Base-by-base conservation (phyloP, 129 eudicot species). In the Flaveria brownii region DNA sequence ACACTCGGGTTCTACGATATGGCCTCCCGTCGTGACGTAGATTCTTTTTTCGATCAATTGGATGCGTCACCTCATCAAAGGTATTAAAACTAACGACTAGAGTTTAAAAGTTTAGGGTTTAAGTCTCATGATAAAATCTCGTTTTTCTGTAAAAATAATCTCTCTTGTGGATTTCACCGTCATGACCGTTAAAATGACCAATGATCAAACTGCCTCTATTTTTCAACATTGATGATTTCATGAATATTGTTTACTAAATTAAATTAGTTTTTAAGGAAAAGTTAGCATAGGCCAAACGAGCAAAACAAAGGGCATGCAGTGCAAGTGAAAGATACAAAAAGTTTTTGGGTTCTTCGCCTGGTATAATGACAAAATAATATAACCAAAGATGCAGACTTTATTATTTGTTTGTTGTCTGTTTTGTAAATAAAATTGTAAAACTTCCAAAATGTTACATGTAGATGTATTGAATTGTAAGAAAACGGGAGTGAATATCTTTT, bases 1-100 rank as follows among this genome's bases (percentile, higher is more conserved):
- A 91, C 87, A 0, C 75, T 91, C 8, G 97, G 97, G 1, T 80
- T 91, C 2, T 91, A 75, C 59, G 87, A 90, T 54, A 77, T 79
- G 67, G 73, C 89, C n/a, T 82, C 81, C 61, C 9, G 60, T 18
- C 64, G 65, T 33, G 88, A 78, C 47, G 85, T 88, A 28, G 75
- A 87, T 10, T 76, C 42, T 1, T 91, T 91, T 62, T 88, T 94
- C 68, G 14, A 67, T 18, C 80, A 86, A 47, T 74, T 91, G 45
- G 78, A 83, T 62, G 88, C 88, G 6, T 78, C 91, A 47, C 77
- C 87, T 22, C 75, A 69, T 15, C 91, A 86, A 88, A 86, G 88
- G 88, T 85, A 12, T 1, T 5, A 5, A n/a, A n/a, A n/a, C n/a
- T n/a, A n/a, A 1, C 7, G 7, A 36, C 41, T 5, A 36, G 41